These are phyloP conservation scores for Solanum commersonii DNA, from an alignment of 257 asterid species.

Conservation along the genomic window DNA sequence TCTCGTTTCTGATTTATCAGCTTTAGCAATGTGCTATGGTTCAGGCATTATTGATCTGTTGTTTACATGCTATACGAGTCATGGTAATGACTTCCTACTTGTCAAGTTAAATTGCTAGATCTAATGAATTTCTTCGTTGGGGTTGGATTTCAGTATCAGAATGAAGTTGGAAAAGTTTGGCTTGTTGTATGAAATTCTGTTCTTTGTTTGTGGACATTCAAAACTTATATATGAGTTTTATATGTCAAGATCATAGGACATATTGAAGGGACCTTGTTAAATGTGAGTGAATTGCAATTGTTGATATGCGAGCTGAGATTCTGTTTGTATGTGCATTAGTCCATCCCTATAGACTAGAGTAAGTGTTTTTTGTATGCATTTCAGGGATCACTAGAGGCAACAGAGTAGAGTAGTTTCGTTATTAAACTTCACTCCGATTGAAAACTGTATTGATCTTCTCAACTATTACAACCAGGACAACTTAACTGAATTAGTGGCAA, in stretches of 20 bases:
- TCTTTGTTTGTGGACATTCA: not conserved
- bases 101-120: not conserved
- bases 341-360: not conserved
- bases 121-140: not conserved
- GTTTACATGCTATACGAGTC: not conserved
- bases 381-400: not conserved
- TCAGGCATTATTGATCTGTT: not conserved
- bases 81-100: not conserved
- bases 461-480: not conserved
- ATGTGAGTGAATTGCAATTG: not conserved
- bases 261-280: not conserved
- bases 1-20: not conserved
- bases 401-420: not conserved
- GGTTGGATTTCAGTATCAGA: not conserved
- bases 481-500: not conserved
- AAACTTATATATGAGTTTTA: not conserved
- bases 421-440: not conserved
- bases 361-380: not conserved
- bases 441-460: not conserved
- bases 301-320: not conserved
- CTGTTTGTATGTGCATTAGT: not conserved
- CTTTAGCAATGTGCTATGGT: not conserved
- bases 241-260: not conserved
- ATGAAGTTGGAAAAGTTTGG: not conserved
- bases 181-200: not conserved